These are phyloP conservation scores for Acidomyces sp. DNA, from an alignment of 495 filamentous ascomycete genomes.

Conservation along the genomic window DNA sequence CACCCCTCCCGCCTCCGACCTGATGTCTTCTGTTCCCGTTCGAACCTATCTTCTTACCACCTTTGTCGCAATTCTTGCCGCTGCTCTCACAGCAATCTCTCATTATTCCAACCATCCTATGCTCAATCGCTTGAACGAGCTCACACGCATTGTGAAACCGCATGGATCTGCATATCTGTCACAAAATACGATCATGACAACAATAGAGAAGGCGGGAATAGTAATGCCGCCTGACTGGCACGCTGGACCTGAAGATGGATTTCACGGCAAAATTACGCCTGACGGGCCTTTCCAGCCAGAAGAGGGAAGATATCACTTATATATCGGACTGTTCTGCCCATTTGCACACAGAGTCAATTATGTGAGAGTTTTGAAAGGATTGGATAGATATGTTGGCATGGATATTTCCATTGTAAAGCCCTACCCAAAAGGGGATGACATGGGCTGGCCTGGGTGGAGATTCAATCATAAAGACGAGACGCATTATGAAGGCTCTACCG, in stretches of 20 bases:
- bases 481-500: conserved; percentile 36
- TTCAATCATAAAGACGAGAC: conserved; percentile 34
- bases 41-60: neutral
- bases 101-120: neutral
- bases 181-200: conserved; percentile 3
- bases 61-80: neutral
- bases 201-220: neutral
- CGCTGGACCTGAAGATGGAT: conserved; percentile 10
- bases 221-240: conserved; percentile 12
- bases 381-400: conserved; percentile 25
- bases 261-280: conserved; percentile 31
- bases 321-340: conserved; percentile 41
- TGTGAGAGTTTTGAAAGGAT: conserved; percentile 24
- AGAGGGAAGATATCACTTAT: conserved; percentile 28
- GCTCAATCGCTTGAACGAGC: neutral
- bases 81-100: neutral
- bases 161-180: no score
- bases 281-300: conserved; percentile 27
- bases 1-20: no score
- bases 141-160: neutral
- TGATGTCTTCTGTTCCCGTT: neutral
- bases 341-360: conserved; percentile 39
- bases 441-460: conserved; percentile 38
- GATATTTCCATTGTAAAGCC: conserved; percentile 26
- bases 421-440: conserved; percentile 33